These are phyloP conservation scores for Leccinum ponderosum DNA, from an alignment of 1,284 basidiomycete species.

Conservation along the genomic window DNA sequence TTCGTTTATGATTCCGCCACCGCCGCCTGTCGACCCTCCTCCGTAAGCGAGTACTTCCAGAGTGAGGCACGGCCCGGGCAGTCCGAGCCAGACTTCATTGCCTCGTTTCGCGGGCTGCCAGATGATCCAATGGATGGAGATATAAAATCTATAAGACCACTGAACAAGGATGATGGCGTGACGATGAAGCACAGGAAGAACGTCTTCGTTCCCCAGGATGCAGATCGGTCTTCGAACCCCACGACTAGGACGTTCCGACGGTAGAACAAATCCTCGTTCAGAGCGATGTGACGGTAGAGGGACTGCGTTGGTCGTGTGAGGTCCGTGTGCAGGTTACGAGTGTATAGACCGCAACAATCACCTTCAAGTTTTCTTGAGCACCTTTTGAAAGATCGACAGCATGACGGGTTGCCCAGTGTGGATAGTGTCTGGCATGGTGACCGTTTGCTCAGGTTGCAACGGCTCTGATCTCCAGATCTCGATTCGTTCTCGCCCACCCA, in stretches of 20 bases:
- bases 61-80: no score
- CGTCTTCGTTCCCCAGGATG: conserved; percentile 81
- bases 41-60: no score
- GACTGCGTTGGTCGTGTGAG: conserved; percentile 83
- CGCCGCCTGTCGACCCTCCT: no score
- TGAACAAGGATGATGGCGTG: conserved; percentile 89
- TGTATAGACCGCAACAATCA: conserved; percentile 75
- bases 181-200: conserved; percentile 86
- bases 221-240: conserved; percentile 73
- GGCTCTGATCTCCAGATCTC: conserved; percentile 69
- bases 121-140: no score
- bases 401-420: conserved; percentile 67
- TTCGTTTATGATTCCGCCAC: no score
- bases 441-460: conserved; percentile 47
- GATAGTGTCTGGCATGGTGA: conserved; percentile 50
- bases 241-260: conserved; percentile 82
- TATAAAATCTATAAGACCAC: neutral
- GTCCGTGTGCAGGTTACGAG: conserved; percentile 82
- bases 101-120: no score
- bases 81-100: no score
- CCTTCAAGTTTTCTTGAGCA: conserved; percentile 70
- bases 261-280: conserved; percentile 63
- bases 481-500: conserved; percentile 77
- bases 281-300: conserved; percentile 84
- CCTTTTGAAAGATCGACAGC: conserved; percentile 77